phyloP scores from a whole-genome alignment of 345 rosid genomes.

The Hypericum androsaemum region DNA sequence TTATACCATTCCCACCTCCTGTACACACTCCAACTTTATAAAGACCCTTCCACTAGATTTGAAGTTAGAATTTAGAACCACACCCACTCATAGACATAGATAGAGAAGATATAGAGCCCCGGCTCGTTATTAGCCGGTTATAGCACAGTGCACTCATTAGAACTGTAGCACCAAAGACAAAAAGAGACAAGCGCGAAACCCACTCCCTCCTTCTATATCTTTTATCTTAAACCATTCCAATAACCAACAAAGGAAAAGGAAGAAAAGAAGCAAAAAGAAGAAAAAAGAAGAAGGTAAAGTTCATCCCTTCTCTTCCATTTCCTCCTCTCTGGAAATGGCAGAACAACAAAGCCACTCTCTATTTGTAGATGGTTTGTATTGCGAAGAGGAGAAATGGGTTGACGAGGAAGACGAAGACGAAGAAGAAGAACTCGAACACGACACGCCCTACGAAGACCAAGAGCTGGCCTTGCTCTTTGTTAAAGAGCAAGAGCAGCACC shows the following conservation, averaged over 20 bases:
- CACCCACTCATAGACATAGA: too few species aligned
- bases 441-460: slow-evolving; percentile 66
- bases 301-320: slow-evolving; percentile 8
- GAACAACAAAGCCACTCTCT: slow-evolving; percentile 7
- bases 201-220: slow-evolving; percentile 23
- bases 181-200: slow-evolving; percentile 52
- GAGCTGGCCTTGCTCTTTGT: slow-evolving; percentile 59
- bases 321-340: slow-evolving; percentile 14
- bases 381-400: slow-evolving; percentile 25
- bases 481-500: slow-evolving; percentile 27
- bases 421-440: slow-evolving; percentile 32
- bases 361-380: slow-evolving; percentile 16
- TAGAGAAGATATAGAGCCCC: not conserved
- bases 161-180: slow-evolving; percentile 2
- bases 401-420: slow-evolving; percentile 11
- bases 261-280: slow-evolving; percentile 12
- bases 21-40: too few species aligned
- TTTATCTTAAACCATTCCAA: slow-evolving; percentile 3
- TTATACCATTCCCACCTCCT: too few species aligned
- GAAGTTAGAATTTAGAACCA: too few species aligned
- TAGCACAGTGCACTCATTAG: not conserved
- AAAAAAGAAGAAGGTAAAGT: not conserved
- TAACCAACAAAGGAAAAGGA: slow-evolving; percentile 10
- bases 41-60: too few species aligned
- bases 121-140: not conserved